A percentile compares a stretch with the other conserved stretches of the same genome.
Evolutionary conservation across 345 rosid genomes (phyloP).

Genomic region (Eutrema yunnanense): DNA sequence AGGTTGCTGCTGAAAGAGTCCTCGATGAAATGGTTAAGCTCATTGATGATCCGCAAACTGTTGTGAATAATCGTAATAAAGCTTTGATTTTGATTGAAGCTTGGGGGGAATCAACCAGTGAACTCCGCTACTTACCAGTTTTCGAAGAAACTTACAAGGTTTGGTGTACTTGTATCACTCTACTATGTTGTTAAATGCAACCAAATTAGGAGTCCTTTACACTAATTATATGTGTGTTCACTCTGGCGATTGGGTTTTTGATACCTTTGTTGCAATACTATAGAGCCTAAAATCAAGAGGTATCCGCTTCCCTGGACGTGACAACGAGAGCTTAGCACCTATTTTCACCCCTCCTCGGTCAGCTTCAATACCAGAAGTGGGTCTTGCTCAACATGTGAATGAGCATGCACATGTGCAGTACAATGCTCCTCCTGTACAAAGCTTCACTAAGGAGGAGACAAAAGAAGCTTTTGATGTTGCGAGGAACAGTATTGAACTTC

Average conservation of each 20-base stretch:
- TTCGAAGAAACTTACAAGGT: conserved; percentile 97
- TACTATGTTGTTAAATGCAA: background rate
- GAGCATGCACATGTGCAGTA: conserved; percentile 39
- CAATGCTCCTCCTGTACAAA: conserved; percentile 42
- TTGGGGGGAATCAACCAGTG: conserved; percentile 89
- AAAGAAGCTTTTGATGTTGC: conserved; percentile 94
- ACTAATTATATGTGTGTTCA: background rate
- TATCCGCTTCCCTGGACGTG: conserved; percentile 91
- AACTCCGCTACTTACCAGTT: conserved; percentile 85
- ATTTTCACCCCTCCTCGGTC: conserved; percentile 83
- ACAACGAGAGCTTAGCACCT: conserved; percentile 81
- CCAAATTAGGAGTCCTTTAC: background rate
- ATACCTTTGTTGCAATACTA: conserved; percentile 2
- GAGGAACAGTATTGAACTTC: conserved; percentile 85
- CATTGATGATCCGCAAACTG: conserved; percentile 92
- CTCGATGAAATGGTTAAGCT: conserved; percentile 95
- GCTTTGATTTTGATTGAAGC: conserved; percentile 76
- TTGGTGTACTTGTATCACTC: conserved; percentile 8
- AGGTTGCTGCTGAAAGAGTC: conserved; percentile 92
- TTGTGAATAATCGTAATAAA: conserved; percentile 77
- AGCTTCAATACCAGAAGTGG: conserved; percentile 43
- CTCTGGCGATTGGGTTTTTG: background rate
- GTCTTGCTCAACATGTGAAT: conserved; percentile 39
- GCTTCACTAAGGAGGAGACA: conserved; percentile 64
- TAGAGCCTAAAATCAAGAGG: conserved; percentile 86